phyloP scores from a whole-genome alignment of 306 rosid genomes.

The Cyamopsis tetragonoloba region DNA sequence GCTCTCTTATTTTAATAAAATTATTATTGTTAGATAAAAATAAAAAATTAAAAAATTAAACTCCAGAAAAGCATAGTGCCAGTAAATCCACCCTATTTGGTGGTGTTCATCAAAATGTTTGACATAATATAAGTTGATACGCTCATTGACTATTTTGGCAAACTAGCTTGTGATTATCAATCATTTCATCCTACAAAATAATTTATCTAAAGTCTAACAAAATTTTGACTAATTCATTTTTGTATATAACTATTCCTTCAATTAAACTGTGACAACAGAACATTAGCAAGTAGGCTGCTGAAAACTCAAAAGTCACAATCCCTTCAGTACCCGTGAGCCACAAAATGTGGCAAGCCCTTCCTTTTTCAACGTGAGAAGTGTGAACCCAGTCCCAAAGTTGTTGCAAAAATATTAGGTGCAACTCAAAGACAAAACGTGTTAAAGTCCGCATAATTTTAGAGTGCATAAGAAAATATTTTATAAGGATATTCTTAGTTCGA shows the following conservation, averaged over 20 bases:
- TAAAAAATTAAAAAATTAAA: too few species aligned
- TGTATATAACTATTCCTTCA: background rate
- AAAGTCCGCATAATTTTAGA: too few species aligned
- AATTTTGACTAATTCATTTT: background rate
- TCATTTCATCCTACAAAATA: background rate
- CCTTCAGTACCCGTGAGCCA: background rate
- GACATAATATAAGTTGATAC: background rate
- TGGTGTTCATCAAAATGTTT: too few species aligned
- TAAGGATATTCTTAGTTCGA: too few species aligned
- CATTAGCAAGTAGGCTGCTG: background rate
- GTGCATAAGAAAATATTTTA: too few species aligned
- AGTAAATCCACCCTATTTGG: too few species aligned
- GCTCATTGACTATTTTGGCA: background rate
- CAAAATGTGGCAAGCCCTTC: background rate
- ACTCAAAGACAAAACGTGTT: too few species aligned
- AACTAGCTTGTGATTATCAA: background rate
- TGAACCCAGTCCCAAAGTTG: slow-evolving; percentile 22
- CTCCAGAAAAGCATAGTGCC: too few species aligned
- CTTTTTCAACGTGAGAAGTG: slow-evolving; percentile 31
- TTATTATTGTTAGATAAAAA: too few species aligned
- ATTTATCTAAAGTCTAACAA: background rate
- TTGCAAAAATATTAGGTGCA: slow-evolving; percentile 25
- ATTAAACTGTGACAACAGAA: background rate
- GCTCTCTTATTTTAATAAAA: too few species aligned
- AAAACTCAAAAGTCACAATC: background rate